A percentile compares a stretch with the other conserved stretches of the same genome.
phyloP scores from a whole-genome alignment of 176 grass and related monocot genomes.

The Melocanna baccifera region DNA sequence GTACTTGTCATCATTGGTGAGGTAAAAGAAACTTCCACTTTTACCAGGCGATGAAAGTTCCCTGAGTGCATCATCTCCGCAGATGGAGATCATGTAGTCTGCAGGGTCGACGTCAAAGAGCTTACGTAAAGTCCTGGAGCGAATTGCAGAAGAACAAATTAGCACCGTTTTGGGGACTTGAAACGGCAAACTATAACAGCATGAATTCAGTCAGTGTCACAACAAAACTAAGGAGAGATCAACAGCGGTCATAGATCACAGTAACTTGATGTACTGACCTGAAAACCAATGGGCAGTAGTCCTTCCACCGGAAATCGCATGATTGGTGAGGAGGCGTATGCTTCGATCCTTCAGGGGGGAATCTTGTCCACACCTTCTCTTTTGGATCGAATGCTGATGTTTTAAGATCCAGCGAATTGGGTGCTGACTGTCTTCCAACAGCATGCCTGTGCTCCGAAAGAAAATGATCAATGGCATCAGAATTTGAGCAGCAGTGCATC shows the following conservation, averaged over 20 bases:
- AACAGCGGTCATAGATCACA: not conserved
- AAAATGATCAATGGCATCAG: not conserved
- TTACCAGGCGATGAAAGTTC: slow-evolving; percentile 33
- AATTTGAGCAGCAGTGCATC: not conserved
- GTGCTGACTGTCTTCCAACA: slow-evolving; percentile 60
- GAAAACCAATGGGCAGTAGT: slow-evolving; percentile 89
- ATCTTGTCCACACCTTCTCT: slow-evolving; percentile 89
- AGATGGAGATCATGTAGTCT: slow-evolving; percentile 37
- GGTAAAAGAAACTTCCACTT: slow-evolving; percentile 44
- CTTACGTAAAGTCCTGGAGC: slow-evolving; percentile 28
- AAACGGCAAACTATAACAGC: not conserved
- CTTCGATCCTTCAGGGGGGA: slow-evolving; percentile 82
- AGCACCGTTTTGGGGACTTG: not conserved
- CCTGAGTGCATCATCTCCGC: slow-evolving; percentile 23
- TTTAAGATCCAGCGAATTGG: slow-evolving; percentile 64
- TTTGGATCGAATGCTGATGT: slow-evolving; percentile 81
- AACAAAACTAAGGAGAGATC: not conserved
- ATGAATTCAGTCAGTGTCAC: not conserved
- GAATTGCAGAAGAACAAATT: not conserved
- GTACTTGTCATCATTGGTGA: slow-evolving; percentile 41
- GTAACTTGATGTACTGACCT: slow-evolving; percentile 33
- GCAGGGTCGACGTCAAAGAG: slow-evolving; percentile 33
- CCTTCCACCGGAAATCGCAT: slow-evolving; percentile 81
- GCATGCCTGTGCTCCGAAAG: slow-evolving; percentile 52
- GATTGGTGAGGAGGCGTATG: slow-evolving; percentile 77